Evolutionary conservation across 495 filamentous ascomycete species (phyloP).

Genomic region (Aspergillus funiculosus): DNA sequence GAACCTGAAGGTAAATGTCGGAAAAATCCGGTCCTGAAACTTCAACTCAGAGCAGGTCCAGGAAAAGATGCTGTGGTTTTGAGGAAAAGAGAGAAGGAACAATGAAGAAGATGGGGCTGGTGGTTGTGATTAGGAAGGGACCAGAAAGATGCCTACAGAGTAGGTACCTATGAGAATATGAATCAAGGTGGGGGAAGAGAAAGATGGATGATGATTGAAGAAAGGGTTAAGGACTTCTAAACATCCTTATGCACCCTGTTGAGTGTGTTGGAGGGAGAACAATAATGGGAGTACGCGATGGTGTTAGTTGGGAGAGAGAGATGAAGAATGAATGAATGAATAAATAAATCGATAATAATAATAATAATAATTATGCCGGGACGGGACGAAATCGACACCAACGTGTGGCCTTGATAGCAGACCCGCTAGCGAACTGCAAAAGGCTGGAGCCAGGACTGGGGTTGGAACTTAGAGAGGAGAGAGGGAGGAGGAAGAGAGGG

Average conservation of each 20-base stretch:
- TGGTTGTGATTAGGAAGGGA: constrained; percentile 14
- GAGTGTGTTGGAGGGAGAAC: constrained; percentile 8
- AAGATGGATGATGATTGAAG: constrained; percentile 9
- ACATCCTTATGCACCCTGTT: constrained; percentile 12
- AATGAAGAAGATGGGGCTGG: constrained; percentile 16
- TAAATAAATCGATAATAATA: constrained; percentile 3
- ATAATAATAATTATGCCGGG: constrained; percentile 10
- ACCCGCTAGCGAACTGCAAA: constrained; percentile 25
- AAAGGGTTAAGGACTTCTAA: constrained; percentile 5
- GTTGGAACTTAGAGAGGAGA: neutral
- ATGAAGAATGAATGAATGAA: constrained; percentile 13
- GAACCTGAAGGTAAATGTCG: too few relatives aligned
- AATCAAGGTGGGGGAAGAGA: constrained; percentile 13
- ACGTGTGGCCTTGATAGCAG: constrained; percentile 26
- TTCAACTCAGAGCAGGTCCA: neutral
- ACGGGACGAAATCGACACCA: constrained; percentile 25
- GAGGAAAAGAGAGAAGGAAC: constrained; percentile 4
- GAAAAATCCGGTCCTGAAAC: constrained; percentile 2
- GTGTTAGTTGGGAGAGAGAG: constrained; percentile 9
- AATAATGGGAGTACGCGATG: constrained; percentile 9
- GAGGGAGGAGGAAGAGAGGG: too few relatives aligned
- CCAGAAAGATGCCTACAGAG: too few relatives aligned
- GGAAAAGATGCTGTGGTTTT: constrained; percentile 2
- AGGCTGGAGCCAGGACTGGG: constrained; percentile 10
- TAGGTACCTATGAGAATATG: too few relatives aligned